Evolutionary conservation across 2,329 filamentous ascomycete species (phyloP), one percentile per base, ranked within the genome.

Genomic region (Didymella glomerata): DNA sequence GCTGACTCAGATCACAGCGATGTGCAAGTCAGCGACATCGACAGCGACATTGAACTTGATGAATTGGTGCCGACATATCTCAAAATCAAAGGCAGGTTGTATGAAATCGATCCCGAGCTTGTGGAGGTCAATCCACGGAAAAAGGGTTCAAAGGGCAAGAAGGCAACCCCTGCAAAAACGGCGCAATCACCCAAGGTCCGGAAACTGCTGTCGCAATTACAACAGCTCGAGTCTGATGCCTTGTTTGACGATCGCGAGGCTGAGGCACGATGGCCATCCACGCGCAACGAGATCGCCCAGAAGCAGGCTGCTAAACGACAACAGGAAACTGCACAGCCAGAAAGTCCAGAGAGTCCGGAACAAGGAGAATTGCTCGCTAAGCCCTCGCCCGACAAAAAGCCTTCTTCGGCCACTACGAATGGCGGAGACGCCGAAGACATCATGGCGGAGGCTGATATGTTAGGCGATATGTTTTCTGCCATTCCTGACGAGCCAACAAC

Each of bases 181-280:
- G 67, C 68, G 10, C 64, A 69, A 28, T 70, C 71, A 16, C 75
- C 85, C 22, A 84, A 86, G 61, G 80, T 88, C 42, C 84, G 84
- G 10, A 91, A 88, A 67, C 77, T 96, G 2, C 83, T 89, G 40
- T 87, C 88, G 16, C 96, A 93, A 72, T 79, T 97, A 38, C 84
- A 87, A 36, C 86, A 85, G 61, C 91, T 97, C 41, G 90, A 95
- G 69, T 89, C 86, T 2, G 83, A 85, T 65, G 72, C 81, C 0
- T 69, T 85, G 3, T 84, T 85, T 62, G 82, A 85, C 60, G 71
- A 78, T 57, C 68, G 74, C 5, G 74, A 79, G 50, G 83, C 82
- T 11, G 80, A 83, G 34, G 70, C 73, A 13, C 73, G 74, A 48
- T 85, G 83, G 83, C 72, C 72, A 25, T 71, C 68, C n/a, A 77